Evolutionary conservation across 2,329 filamentous ascomycete genomes (phyloP), one percentile per base, ranked within the genome.

Genomic region (Coleophoma eucalyptorum): DNA sequence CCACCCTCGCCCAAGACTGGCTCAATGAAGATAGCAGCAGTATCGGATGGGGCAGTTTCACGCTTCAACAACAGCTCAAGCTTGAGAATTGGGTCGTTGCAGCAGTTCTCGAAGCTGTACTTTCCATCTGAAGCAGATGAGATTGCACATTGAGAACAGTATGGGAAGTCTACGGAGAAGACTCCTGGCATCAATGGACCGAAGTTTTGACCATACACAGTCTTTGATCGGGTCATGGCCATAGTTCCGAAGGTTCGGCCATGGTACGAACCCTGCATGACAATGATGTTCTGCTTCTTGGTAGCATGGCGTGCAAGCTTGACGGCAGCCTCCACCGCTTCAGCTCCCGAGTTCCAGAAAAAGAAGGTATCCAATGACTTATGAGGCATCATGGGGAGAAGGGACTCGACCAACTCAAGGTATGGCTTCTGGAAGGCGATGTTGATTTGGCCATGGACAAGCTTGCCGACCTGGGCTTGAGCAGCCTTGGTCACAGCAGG

Each of bases 1-100:
- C 93, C 93, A 1, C 92, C 93, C 74, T 97, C 93, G 51, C 93
- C 92, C 72, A 97, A 91, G 58, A 97, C 96, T 32, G 91, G 91
- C 76, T 97, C 92, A 34, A 96, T 86, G 50, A 97, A 82, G 76
- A 97, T 94, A 11, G 89, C 92, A 40, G 92, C 92, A 32, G 90
- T 90, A 65, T 92, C 86, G 3, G 41, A 44, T 1, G 51, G 48
- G 2, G 52, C 49, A 12, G 55, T 53, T 31, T 96, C 93, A 83
- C 83, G 1, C 89, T 94, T 33, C 81, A 78, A 34, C 90, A 92
- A 67, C 81, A 84, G 41, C 41, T 56, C 54, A 1, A 56, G 54
- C 18, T 56, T 51, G 5, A 59, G 50, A 1, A 69, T 51, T 2
- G 68, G 67, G 50, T 71, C 67, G 60, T 65, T 67, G 50, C 69